phyloP scores from a whole-genome alignment of 306 rosid species.

The Crotalaria pallida region DNA sequence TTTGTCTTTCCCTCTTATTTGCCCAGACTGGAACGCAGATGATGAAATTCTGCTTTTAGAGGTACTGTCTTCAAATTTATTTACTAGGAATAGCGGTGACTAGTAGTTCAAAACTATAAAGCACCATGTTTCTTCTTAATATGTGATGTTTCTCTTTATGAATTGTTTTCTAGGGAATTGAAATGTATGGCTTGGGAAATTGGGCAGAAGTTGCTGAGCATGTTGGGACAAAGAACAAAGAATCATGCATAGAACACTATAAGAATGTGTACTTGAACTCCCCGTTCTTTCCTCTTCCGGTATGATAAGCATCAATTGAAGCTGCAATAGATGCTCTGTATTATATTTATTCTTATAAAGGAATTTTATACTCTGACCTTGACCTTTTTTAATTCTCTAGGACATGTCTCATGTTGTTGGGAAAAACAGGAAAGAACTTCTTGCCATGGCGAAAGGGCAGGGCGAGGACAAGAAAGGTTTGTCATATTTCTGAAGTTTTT shows the following conservation, averaged over 20 bases:
- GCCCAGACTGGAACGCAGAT: conserved; percentile 98
- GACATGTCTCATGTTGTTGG: conserved; percentile 98
- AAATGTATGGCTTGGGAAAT: conserved; percentile 97
- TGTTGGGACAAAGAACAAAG: conserved; percentile 95
- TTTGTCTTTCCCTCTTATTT: conserved; percentile 86
- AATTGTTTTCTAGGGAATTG: conserved; percentile 60
- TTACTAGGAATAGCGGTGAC: conserved; percentile 8
- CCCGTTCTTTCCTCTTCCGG: conserved; percentile 87
- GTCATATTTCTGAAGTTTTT: neutral
- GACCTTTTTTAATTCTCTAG: conserved; percentile 37
- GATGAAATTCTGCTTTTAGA: conserved; percentile 93
- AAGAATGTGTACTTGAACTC: conserved; percentile 70
- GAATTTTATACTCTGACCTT: conserved; percentile 24
- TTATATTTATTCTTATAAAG: conserved; percentile 10
- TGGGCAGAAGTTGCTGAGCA: conserved; percentile 99
- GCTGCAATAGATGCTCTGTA: neutral
- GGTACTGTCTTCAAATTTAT: conserved; percentile 42
- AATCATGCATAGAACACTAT: conserved; percentile 88
- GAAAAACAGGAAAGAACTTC: conserved; percentile 89
- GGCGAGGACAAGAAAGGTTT: conserved; percentile 92
- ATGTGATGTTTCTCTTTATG: conserved; percentile 8
- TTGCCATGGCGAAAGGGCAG: conserved; percentile 96
- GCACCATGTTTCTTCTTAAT: neutral
- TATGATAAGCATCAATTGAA: conserved; percentile 35
- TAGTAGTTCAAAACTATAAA: neutral